phyloP scores from a whole-genome alignment of 2,329 filamentous ascomycete genomes.

The Fusarium caatingaense region DNA sequence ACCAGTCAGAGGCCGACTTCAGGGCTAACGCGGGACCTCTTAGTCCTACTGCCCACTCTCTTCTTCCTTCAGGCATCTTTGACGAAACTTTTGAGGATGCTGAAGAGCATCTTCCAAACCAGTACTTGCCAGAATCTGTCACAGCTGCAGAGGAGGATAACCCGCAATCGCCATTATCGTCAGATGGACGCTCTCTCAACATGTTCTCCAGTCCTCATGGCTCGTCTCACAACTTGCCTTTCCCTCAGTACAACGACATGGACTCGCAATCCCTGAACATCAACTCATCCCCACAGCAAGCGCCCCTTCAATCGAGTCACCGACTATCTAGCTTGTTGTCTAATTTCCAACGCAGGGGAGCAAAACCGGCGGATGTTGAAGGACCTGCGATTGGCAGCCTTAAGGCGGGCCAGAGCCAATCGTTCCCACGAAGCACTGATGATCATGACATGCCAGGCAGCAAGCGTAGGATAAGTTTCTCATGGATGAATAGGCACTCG shows the following conservation, averaged over 20 bases:
- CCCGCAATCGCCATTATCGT: conserved; percentile 71
- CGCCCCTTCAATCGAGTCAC: conserved; percentile 48
- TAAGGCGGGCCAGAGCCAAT: conserved; percentile 79
- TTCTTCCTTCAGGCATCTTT: conserved; percentile 76
- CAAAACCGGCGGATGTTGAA: conserved; percentile 63
- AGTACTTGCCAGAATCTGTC: conserved; percentile 49
- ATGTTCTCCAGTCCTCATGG: conserved; percentile 71
- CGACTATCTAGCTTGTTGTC: conserved; percentile 67
- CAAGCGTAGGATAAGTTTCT: conserved; percentile 69
- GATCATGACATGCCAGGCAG: conserved; percentile 64
- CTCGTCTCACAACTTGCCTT: conserved; percentile 69
- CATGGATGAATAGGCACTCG: conserved; percentile 70
- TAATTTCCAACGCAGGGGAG: conserved; percentile 68
- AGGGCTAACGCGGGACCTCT: conserved; percentile 74
- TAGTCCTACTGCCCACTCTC: conserved; percentile 79
- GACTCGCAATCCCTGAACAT: conserved; percentile 57
- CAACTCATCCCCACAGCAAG: conserved; percentile 55
- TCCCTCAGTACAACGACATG: conserved; percentile 62
- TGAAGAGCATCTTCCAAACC: conserved; percentile 55
- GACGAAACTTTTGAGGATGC: conserved; percentile 71
- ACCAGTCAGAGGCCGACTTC: conserved; percentile 71
- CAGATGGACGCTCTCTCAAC: conserved; percentile 64
- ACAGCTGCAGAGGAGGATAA: conserved; percentile 55
- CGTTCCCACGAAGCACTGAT: conserved; percentile 73
- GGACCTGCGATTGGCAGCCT: conserved; percentile 76